These are phyloP conservation scores for Zanthoxylum bungeanum DNA, from an alignment of 345 rosid species.

Conservation along the genomic window DNA sequence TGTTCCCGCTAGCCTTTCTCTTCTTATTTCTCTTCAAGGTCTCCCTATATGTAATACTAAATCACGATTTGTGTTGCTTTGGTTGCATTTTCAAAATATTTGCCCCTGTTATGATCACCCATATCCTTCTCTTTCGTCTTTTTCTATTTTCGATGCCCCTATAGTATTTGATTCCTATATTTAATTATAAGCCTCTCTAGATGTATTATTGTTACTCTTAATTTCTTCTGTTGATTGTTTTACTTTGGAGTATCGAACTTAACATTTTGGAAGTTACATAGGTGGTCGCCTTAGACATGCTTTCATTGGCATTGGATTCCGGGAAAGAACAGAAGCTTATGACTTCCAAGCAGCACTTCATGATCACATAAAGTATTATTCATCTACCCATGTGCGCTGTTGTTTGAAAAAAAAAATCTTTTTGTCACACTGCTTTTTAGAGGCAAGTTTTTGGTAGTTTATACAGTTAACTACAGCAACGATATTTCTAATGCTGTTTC, in stretches of 20 bases:
- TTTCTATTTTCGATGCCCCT: no score
- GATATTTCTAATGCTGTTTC: not conserved
- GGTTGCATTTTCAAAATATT: not conserved
- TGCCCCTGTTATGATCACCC: not conserved
- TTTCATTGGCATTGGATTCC: conserved; percentile 92
- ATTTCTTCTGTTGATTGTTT: not conserved
- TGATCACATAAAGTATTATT: conserved; percentile 86
- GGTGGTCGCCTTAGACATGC: conserved; percentile 96
- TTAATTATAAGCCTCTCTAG: not conserved
- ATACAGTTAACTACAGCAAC: not conserved
- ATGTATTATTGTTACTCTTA: not conserved
- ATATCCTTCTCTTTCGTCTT: not conserved
- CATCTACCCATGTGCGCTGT: not conserved
- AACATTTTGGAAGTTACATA: conserved; percentile 35
- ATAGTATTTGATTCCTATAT: not conserved
- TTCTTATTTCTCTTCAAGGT: not conserved
- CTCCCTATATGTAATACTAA: not conserved
- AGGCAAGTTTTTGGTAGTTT: conserved; percentile 1
- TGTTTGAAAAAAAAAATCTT: not conserved
- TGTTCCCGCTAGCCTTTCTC: not conserved
- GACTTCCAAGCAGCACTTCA: conserved; percentile 98
- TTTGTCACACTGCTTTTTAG: not conserved
- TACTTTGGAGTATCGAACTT: not conserved
- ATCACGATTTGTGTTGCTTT: not conserved
- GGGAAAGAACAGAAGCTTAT: conserved; percentile 97